These are phyloP conservation scores for Talaromyces sp. DNA, from an alignment of 2,329 filamentous ascomycete species.

Conservation along the genomic window DNA sequence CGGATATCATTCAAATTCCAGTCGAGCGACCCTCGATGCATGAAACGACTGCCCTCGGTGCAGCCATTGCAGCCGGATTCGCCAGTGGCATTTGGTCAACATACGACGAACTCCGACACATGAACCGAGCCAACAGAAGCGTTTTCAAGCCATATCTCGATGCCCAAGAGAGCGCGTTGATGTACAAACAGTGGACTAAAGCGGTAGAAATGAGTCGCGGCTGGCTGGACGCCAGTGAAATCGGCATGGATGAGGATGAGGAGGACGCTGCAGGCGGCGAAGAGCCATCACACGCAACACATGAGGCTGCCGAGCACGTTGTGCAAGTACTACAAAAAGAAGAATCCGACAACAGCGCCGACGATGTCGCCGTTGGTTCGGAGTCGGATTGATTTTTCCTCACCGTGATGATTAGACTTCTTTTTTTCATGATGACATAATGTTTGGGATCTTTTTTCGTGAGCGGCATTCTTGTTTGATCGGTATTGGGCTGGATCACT, in stretches of 20 bases:
- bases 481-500: neutral
- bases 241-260: slow-evolving; percentile 21
- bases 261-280: slow-evolving; percentile 15
- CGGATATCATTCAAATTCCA: slow-evolving; percentile 77
- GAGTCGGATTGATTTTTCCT: slow-evolving; percentile 12
- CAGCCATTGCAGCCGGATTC: slow-evolving; percentile 85
- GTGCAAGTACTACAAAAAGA: neutral
- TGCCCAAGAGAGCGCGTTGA: slow-evolving; percentile 55
- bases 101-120: slow-evolving; percentile 68
- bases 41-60: slow-evolving; percentile 83
- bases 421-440: neutral
- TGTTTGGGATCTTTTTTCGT: slow-evolving; percentile 1
- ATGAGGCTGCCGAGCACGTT: neutral
- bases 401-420: neutral
- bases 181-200: slow-evolving; percentile 70
- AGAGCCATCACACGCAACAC: neutral
- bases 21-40: slow-evolving; percentile 84
- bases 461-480: neutral
- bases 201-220: slow-evolving; percentile 76
- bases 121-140: slow-evolving; percentile 67
- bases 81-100: slow-evolving; percentile 74
- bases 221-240: slow-evolving; percentile 50
- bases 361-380: slow-evolving; percentile 13
- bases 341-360: slow-evolving; percentile 1
- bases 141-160: slow-evolving; percentile 67